Base-by-base conservation (phyloP, 768 basidiomycete genomes). In the Pleurotus pulmonarius region DNA sequence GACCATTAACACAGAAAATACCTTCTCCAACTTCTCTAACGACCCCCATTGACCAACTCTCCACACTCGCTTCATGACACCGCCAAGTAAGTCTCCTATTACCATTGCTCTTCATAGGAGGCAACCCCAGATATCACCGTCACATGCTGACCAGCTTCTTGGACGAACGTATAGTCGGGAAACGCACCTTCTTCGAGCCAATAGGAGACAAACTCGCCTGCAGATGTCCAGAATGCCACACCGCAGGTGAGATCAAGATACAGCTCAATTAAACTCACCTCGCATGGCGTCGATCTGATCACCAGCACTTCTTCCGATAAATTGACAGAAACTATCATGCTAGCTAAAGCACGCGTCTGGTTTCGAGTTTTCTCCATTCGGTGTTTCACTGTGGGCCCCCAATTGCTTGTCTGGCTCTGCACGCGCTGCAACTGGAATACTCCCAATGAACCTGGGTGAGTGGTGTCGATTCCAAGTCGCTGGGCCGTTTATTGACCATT, bases 291-390 rank as follows among this genome's bases (percentile, higher is more conserved):
- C 46, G 43, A 16, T 26, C 18, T 47, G 25, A 20, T 24, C 15
- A 16, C 46, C 46, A 22, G 6, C 20, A 4, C 25, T n/a, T 16
- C 25, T n/a, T 16, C 25, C 37, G 29, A 51, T 48, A 24, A 25
- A 25, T 13, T 51, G 24, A 8, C 29, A 51, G 49, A 37, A 29
- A 29, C 49, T 34, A 51, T 51, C 49, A 51, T 51, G 49, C 49
- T 51, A 51, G 49, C 49, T 13, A 51, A 51, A 51, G 49, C 49
- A 37, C 22, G 49, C 29, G 11, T 51, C 12, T 51, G 49, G 49
- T 51, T 26, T 26, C 24, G 49, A 18, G 29, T 51, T 51, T 51
- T 51, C 49, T 51, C 49, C 49, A 51, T 51, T 51, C 49, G 49
- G 4, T 37, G 26, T 13, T 51, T 51, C 16, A 26, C 34, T n/a